Conservation (phyloP, 2,329 filamentous ascomycete genomes). For the Cladosporium sp. region DNA sequence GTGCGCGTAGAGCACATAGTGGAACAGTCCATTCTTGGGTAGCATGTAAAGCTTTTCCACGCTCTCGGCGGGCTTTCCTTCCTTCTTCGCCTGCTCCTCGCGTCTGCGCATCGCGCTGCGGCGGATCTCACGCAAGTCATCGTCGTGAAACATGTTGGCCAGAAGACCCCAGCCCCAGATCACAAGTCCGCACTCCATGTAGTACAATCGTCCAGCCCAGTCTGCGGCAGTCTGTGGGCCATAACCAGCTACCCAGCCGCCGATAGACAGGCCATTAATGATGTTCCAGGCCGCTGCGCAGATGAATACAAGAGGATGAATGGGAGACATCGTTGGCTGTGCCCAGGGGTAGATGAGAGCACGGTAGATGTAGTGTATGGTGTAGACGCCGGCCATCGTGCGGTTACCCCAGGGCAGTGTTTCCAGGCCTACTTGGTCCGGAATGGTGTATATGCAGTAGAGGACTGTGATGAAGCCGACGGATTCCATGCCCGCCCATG, state of each 20-base stretch:
- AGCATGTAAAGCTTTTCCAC: constrained; percentile 85
- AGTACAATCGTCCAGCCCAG: constrained; percentile 48
- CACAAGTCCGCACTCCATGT: constrained; percentile 63
- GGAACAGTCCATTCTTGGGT: constrained; percentile 79
- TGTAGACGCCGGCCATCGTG: constrained; percentile 68
- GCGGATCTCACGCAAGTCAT: constrained; percentile 83
- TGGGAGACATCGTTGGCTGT: constrained; percentile 89
- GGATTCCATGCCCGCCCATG: constrained; percentile 86
- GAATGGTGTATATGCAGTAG: constrained; percentile 74
- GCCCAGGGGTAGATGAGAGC: constrained; percentile 76
- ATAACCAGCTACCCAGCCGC: constrained; percentile 79
- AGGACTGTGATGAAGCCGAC: constrained; percentile 74
- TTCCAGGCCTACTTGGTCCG: constrained; percentile 56
- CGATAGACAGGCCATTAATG: constrained; percentile 74
- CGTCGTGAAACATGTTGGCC: constrained; percentile 86
- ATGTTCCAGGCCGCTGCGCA: constrained; percentile 73
- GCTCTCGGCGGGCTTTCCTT: constrained; percentile 48
- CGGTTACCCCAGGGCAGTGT: constrained; percentile 73
- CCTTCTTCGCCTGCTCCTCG: constrained; percentile 49
- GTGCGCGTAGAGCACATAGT: constrained; percentile 82
- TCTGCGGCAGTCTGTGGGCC: constrained; percentile 62
- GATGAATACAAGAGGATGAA: constrained; percentile 68
- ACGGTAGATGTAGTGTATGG: constrained; percentile 88
- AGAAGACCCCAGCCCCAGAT: constrained; percentile 76
- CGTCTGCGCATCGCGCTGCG: constrained; percentile 65